Percentiles rank a stretch among this genome's conserved stretches.
Conservation (phyloP, 257 asterid species). For the Gentiana straminea region DNA sequence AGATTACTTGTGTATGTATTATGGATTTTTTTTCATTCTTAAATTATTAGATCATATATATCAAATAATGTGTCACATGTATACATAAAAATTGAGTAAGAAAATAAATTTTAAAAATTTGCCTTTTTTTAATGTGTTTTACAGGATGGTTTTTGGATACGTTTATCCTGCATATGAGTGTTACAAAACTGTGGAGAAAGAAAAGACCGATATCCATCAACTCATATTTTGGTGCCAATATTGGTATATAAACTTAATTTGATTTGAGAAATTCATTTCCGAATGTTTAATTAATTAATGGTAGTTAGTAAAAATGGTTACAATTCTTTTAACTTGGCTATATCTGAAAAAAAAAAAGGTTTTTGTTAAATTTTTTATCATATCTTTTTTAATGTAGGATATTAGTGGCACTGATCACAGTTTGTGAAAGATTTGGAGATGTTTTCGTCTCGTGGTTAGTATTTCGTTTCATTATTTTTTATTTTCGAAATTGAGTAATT, state of each 20-base stretch:
- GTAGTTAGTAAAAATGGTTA: background rate
- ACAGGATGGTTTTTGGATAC: constrained; percentile 47
- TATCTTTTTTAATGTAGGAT: constrained; percentile 23
- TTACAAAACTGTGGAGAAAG: constrained; percentile 30
- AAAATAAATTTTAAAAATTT: background rate
- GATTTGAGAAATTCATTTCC: background rate
- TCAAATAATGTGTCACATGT: too few relatives aligned
- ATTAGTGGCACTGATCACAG: constrained; percentile 28
- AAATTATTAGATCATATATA: too few relatives aligned
- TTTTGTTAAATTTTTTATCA: background rate
- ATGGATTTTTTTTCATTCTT: background rate
- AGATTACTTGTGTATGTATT: constrained; percentile 32
- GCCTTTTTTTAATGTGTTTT: background rate
- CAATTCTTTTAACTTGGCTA: background rate
- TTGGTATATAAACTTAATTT: constrained; percentile 23
- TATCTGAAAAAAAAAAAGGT: too few relatives aligned
- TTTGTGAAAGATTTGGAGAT: constrained; percentile 44
- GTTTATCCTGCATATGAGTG: constrained; percentile 53
- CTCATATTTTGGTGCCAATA: constrained; percentile 48
- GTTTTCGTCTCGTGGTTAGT: constrained; percentile 34
- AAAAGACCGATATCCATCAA: constrained; percentile 27
- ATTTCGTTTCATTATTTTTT: background rate
- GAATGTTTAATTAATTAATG: background rate
- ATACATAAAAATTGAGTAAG: too few relatives aligned
- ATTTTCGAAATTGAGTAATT: background rate